Base-by-base conservation (phyloP, 2,329 filamentous ascomycete species). In the Chalaropsis ovoidea region DNA sequence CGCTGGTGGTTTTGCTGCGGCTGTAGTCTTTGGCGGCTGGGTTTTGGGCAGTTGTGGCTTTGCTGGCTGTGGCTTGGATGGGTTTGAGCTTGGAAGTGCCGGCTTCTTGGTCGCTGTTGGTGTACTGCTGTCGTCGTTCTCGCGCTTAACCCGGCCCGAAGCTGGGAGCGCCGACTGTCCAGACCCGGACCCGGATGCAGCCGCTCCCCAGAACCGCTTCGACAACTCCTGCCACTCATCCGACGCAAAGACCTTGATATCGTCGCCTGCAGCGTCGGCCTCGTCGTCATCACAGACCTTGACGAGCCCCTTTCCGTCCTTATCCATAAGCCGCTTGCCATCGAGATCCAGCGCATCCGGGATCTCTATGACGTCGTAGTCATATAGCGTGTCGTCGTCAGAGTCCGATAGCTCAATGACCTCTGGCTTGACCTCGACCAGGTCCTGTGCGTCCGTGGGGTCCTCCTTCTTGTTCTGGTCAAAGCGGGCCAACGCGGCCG, bases 401-500 rank as follows among this genome's bases (percentile, higher is more conserved):
- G 64, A 65, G 41, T 65, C 64, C 17, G 58, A 54, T 17, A 69
- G 62, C 19, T 78, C 81, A 56, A 76, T 80, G 35, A 75, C 77
- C 1, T 75, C 77, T 6, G 77, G 22, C 39, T 66, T 79, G 1
- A 72, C 72, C 4, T 75, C 74, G 19, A 71, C 74, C 24, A 74
- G 75, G 49, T 70, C 70, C 45, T 31, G 2, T 31, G 31, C 31
- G 31, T 31, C 31, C 6, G 72, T 71, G 0, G 72, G 69, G 13
- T 69, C 67, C 31, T 69, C 68, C 19, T 72, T 71, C 22, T 77
- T 74, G 64, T 78, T 76, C 71, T 81, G 74, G 52, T 84, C 87
- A 67, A 93, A 90, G 13, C 89, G 79, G 15, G 87, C 88, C 69
- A 93, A 73, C 1, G 89, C 89, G 1, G 89, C 89, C 5, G 88